Conservation (phyloP, 163 green algal genomes). For the Scenedesmus sp. region DNA sequence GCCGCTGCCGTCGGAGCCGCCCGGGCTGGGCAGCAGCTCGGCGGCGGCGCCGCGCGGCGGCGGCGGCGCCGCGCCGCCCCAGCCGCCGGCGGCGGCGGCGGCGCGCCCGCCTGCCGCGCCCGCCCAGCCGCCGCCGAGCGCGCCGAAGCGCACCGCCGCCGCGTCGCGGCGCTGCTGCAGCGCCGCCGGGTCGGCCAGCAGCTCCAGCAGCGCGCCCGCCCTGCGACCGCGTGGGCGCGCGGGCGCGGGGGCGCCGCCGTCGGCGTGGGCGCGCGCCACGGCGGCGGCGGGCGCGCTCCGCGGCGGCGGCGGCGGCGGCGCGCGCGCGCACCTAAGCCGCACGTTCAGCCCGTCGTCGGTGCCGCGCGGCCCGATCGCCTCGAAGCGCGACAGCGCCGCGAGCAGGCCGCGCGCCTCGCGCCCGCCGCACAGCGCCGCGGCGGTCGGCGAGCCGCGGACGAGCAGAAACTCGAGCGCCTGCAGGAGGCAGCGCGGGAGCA, state of each 20-base stretch:
- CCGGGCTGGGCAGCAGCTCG: no score
- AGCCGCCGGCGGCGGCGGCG: neutral
- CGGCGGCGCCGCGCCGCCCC: no score
- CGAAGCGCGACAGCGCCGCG: slow-evolving; percentile 65
- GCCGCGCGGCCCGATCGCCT: slow-evolving; percentile 57
- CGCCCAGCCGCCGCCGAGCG: neutral
- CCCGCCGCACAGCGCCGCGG: slow-evolving; percentile 41
- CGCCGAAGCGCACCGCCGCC: neutral
- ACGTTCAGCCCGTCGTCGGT: slow-evolving; percentile 78
- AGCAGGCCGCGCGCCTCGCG: slow-evolving; percentile 49
- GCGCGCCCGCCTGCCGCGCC: neutral
- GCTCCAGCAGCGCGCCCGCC: slow-evolving; percentile 58
- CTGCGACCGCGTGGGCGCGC: neutral
- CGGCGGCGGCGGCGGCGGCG: no score
- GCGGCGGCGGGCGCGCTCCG: no score
- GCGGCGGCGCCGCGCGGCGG: no score
- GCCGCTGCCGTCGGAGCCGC: no score
- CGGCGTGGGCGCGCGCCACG: no score
- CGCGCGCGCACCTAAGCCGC: slow-evolving; percentile 61
- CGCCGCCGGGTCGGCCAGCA: slow-evolving; percentile 58
- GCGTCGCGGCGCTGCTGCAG: slow-evolving; percentile 56
- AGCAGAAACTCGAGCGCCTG: slow-evolving; percentile 76
- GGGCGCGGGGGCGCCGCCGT: no score
- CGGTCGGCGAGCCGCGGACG: slow-evolving; percentile 59
- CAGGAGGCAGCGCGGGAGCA: neutral